Base-by-base conservation (phyloP, 768 basidiomycete genomes). In the Leccinum boreale region DNA sequence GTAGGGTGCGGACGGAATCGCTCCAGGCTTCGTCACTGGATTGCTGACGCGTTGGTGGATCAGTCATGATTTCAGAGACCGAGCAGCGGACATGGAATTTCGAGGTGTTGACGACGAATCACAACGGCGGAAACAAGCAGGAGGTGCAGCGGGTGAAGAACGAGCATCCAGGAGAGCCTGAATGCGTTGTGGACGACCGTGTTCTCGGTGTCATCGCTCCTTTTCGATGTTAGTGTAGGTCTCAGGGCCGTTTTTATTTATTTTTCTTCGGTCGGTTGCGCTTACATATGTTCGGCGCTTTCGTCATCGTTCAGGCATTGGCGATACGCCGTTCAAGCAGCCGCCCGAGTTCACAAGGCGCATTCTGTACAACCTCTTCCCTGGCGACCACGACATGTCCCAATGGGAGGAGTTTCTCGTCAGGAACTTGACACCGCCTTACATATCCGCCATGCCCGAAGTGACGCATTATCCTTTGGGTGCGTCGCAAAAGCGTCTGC, bases 171-270 rank as follows among this genome's bases (percentile, higher is more conserved):
- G 82, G 78, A 48, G 89, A 92, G 71, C 74, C 81, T 15, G 87
- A 86, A 60, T 88, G 85, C 61, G 77, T 89, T 45, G 64, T 84
- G 49, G 83, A 89, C 59, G 76, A 78, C 62, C 79, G 90, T 51
- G 84, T 91, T 51, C 82, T 91, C 52, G 90, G 90, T 55, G 87
- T 87, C 56, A 81, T 92, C 28, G 87, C 89, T 4, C 88, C 89
- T 53, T 87, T 86, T 64, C 80, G 90, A 73, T 87, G 89, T 90
- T 67, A 65, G 84, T 79, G 50, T 53, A 50, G 46, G 45, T 62
- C 61, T 67, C 64, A 53, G 56, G 45, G 48, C 44, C 31, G 3
- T 31, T 50, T 50, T 50, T 12, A 19, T 33, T 50, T 33, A 33
- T 39, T 15, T 50, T 50, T 50, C 26, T 52, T 42, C 42, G n/a